Evolutionary conservation across 768 basidiomycete species (phyloP).

Genomic region (Trichaptum fuscoviolaceum): DNA sequence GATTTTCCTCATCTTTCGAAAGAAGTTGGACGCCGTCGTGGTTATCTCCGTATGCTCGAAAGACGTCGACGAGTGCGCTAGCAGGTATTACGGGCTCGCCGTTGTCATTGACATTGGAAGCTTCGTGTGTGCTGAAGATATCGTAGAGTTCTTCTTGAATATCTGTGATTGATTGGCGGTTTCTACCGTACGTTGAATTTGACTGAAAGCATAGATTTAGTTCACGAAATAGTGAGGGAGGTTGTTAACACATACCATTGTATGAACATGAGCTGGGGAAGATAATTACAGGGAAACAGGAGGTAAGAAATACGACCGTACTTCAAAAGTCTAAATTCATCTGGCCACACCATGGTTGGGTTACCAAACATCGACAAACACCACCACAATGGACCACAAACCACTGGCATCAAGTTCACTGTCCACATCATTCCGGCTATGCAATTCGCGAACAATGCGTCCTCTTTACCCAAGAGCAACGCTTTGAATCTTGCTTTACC

Average conservation of each 20-base stretch:
- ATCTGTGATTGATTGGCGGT: constrained; percentile 64
- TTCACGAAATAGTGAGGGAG: background rate
- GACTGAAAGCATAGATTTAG: background rate
- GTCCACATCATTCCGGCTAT: too few relatives aligned
- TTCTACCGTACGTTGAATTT: constrained; percentile 44
- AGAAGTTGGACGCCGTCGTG: constrained; percentile 63
- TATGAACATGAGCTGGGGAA: background rate
- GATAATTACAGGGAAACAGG: background rate
- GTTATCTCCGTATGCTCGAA: constrained; percentile 55
- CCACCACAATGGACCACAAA: background rate
- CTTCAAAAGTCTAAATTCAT: background rate
- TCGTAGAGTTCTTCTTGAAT: constrained; percentile 64
- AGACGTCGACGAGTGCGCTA: constrained; percentile 63
- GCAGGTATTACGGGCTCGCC: constrained; percentile 66
- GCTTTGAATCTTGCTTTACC: too few relatives aligned
- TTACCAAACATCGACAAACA: background rate
- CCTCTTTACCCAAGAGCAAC: too few relatives aligned
- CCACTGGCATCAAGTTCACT: too few relatives aligned
- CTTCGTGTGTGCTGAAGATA: constrained; percentile 63
- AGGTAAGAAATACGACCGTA: background rate
- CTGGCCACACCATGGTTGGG: background rate
- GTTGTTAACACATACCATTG: background rate
- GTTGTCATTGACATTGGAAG: constrained; percentile 50
- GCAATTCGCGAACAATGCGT: too few relatives aligned
- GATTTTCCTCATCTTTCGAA: constrained; percentile 52